Percentiles rank a stretch among this genome's conserved stretches.
Evolutionary conservation across 2,329 filamentous ascomycete genomes (phyloP).

Genomic region (Clonostachys rosea): DNA sequence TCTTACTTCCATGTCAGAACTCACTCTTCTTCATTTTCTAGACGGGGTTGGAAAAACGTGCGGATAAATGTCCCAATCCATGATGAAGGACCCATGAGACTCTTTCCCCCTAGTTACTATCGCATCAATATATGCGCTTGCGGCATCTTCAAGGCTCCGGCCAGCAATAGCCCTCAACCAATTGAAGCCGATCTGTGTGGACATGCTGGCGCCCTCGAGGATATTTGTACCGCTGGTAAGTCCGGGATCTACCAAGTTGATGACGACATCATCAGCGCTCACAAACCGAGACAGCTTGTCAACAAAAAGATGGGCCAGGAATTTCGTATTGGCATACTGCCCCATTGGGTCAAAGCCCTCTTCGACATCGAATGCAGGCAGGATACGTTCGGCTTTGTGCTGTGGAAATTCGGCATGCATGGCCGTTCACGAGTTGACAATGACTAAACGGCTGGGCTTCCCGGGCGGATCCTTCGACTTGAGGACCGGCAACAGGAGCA

Average conservation of each 20-base stretch:
- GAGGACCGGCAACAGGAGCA: no score
- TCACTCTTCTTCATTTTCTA: neutral
- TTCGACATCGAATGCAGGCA: slow-evolving; percentile 13
- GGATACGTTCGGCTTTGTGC: no score
- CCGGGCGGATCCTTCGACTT: no score
- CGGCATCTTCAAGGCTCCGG: slow-evolving; percentile 28
- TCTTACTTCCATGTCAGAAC: slow-evolving; percentile 9
- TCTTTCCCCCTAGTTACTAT: slow-evolving; percentile 37
- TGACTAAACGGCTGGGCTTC: no score
- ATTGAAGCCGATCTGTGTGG: slow-evolving; percentile 5
- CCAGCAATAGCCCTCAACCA: slow-evolving; percentile 12
- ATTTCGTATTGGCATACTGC: slow-evolving; percentile 20
- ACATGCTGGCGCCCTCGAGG: slow-evolving; percentile 16
- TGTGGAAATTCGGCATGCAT: no score
- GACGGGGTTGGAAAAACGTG: slow-evolving; percentile 21
- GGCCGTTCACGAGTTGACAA: no score
- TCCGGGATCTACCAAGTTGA: slow-evolving; percentile 43
- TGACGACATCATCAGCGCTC: slow-evolving; percentile 29
- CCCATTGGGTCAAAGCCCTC: slow-evolving; percentile 10
- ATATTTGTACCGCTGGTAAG: slow-evolving; percentile 35
- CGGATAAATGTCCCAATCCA: slow-evolving; percentile 39
- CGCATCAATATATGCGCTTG: slow-evolving; percentile 42
- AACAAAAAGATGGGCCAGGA: slow-evolving; percentile 24
- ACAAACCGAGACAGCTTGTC: slow-evolving; percentile 28
- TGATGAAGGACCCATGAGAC: slow-evolving; percentile 45